A percentile compares a stretch with the other conserved stretches of the same genome.
Conservation (phyloP, 2,329 filamentous ascomycete species). For the Diaporthe longicolla region DNA sequence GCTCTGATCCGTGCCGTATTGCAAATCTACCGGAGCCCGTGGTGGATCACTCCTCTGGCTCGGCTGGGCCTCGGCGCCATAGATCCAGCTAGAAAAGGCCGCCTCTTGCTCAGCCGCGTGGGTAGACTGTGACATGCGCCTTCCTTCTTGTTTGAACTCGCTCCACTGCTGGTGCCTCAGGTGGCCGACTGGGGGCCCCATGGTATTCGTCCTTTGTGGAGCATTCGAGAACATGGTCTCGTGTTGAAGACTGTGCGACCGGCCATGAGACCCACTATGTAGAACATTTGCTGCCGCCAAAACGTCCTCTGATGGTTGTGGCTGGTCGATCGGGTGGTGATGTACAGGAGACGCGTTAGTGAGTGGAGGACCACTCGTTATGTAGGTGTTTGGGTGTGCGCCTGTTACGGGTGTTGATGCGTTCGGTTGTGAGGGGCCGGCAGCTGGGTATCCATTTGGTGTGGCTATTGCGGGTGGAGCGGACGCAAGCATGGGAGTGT, state of each 20-base stretch:
- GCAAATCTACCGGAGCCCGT: slow-evolving; percentile 59
- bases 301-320: slow-evolving; percentile 66
- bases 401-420: slow-evolving; percentile 13
- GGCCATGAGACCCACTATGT: slow-evolving; percentile 57
- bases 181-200: slow-evolving; percentile 56
- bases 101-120: slow-evolving; percentile 50
- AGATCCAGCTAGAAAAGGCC: slow-evolving; percentile 34
- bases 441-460: slow-evolving; percentile 27
- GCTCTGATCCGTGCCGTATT: slow-evolving; percentile 78
- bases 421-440: slow-evolving; percentile 27
- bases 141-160: slow-evolving; percentile 58
- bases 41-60: slow-evolving; percentile 53
- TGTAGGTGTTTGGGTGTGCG: slow-evolving; percentile 1
- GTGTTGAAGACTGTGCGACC: slow-evolving; percentile 46
- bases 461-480: slow-evolving; percentile 20
- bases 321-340: slow-evolving; percentile 47
- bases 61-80: slow-evolving; percentile 20
- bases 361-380: slow-evolving; percentile 16
- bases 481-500: slow-evolving; percentile 24
- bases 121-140: slow-evolving; percentile 49
- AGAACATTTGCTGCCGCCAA: slow-evolving; percentile 69
- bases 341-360: slow-evolving; percentile 44
- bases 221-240: slow-evolving; percentile 40
- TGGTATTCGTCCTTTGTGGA: slow-evolving; percentile 27
- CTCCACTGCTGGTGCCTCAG: slow-evolving; percentile 59